Evolutionary conservation across 768 basidiomycete genomes (phyloP).

Genomic region (Dacryopinax primogenitus): DNA sequence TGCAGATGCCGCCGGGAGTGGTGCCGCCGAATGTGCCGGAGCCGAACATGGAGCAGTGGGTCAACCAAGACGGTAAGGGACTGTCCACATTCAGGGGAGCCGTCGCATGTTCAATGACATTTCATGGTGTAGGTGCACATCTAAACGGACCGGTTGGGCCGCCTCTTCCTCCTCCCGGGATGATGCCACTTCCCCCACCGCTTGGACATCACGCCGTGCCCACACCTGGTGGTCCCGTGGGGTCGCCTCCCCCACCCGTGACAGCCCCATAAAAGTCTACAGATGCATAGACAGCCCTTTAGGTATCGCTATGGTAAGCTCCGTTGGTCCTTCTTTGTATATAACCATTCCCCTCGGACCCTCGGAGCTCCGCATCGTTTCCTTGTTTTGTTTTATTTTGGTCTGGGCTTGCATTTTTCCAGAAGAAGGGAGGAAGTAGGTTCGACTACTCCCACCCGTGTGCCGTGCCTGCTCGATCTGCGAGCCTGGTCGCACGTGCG

Average conservation of each 20-base stretch:
- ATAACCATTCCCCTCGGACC: neutral
- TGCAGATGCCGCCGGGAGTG: neutral
- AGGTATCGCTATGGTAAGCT: neutral
- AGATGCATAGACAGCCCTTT: slow-evolving; percentile 3
- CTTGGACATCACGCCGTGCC: neutral
- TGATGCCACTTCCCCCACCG: neutral
- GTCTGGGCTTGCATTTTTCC: neutral
- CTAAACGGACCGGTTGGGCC: neutral
- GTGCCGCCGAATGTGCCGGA: neutral
- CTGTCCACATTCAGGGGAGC: too few species aligned
- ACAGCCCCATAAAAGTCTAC: slow-evolving; percentile 1
- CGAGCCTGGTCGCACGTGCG: neutral
- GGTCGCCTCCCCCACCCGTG: neutral
- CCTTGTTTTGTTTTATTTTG: neutral
- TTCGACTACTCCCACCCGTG: neutral
- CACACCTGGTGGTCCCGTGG: neutral
- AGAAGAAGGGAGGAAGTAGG: neutral
- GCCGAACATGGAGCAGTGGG: neutral
- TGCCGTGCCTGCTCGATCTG: neutral
- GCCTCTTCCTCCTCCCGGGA: neutral
- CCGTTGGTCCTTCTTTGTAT: neutral
- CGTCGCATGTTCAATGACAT: too few species aligned
- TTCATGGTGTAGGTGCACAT: neutral
- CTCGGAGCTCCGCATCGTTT: neutral
- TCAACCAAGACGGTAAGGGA: slow-evolving; percentile 6